Evolutionary conservation across 345 rosid species (phyloP), one percentile per base, ranked within the genome.

Genomic region (Moricandia moricandioides): DNA sequence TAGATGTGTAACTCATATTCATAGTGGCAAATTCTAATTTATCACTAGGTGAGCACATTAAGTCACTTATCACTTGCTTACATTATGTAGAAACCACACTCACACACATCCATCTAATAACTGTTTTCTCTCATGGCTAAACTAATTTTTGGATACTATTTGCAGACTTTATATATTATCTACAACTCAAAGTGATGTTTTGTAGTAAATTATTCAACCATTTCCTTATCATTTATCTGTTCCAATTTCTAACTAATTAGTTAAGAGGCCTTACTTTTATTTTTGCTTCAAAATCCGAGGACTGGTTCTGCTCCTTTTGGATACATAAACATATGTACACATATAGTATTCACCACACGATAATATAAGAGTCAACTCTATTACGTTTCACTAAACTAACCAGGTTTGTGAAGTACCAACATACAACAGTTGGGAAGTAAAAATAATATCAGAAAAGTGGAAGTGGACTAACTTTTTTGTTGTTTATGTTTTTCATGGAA

Each of bases 1-100:
- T 55, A 13, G 59, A 62, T 34, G n/a, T 21, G n/a, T 21, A 21
- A 21, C 24, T 21, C 24, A 21, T 21, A 21, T 2, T 21, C 1
- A 18, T 33, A 65, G 67, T 60, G 62, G 24, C 24, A 21, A 21
- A 21, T 21, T 0, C 24, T 21, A 21, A 21, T 8, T 24, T 30
- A 45, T 37, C 43, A 33, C 40, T 63, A 16, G 81, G 49, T 82
- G 78, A 70, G 81, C 79, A 80, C 82, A 21, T 21, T 21, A 21
- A 21, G 24, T 21, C 24, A 21, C 24, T 21, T 21, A 21, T 21
- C 24, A 21, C 24, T 21, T 21, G 24, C 2, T 21, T 21, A 21
- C 24, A 21, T 21, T 21, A 21, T 21, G 24, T 1, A 21, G 24
- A 21, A 21, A 21, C 24, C 24, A 62, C 45, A 37, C 37, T 24